phyloP scores from a whole-genome alignment of 768 basidiomycete genomes.

The Lyophyllum semitale region DNA sequence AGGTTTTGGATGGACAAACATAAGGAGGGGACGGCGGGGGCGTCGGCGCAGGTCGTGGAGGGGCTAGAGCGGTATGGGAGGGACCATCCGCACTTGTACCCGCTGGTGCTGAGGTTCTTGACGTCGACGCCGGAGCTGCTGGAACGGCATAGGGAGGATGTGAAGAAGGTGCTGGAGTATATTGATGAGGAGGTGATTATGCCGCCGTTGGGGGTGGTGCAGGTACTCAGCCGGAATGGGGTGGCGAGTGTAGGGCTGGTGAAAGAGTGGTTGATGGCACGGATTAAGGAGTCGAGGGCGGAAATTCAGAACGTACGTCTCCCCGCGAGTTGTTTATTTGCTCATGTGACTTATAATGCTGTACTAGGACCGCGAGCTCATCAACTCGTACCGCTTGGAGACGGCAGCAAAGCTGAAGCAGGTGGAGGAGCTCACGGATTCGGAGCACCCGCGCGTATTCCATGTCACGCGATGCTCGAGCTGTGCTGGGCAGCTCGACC shows the following conservation, averaged over 20 bases:
- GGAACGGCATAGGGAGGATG: slow-evolving; percentile 66
- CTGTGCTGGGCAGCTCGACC: slow-evolving; percentile 87
- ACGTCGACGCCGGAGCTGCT: slow-evolving; percentile 80
- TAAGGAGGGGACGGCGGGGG: slow-evolving; percentile 35
- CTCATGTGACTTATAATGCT: slow-evolving; percentile 1
- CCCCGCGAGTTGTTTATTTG: neutral
- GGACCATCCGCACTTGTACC: slow-evolving; percentile 75
- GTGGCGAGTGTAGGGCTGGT: slow-evolving; percentile 91
- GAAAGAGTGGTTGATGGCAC: slow-evolving; percentile 84
- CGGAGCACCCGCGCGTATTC: slow-evolving; percentile 82
- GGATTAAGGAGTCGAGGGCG: slow-evolving; percentile 70
- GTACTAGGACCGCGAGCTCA: slow-evolving; percentile 81
- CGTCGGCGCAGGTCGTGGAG: slow-evolving; percentile 63
- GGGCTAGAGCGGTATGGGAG: slow-evolving; percentile 76
- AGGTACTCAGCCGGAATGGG: slow-evolving; percentile 84
- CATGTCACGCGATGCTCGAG: slow-evolving; percentile 92
- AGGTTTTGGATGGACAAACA: slow-evolving; percentile 90
- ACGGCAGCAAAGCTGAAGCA: slow-evolving; percentile 79
- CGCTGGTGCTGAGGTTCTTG: slow-evolving; percentile 85
- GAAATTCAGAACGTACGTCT: slow-evolving; percentile 79
- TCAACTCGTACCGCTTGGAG: slow-evolving; percentile 86
- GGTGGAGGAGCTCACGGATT: slow-evolving; percentile 78
- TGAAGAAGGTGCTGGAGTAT: slow-evolving; percentile 69
- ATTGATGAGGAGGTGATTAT: slow-evolving; percentile 84
- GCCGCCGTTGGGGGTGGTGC: slow-evolving; percentile 87